Base-by-base conservation (phyloP, 2,329 filamentous ascomycete species). In the Colletotrichum acutatum region DNA sequence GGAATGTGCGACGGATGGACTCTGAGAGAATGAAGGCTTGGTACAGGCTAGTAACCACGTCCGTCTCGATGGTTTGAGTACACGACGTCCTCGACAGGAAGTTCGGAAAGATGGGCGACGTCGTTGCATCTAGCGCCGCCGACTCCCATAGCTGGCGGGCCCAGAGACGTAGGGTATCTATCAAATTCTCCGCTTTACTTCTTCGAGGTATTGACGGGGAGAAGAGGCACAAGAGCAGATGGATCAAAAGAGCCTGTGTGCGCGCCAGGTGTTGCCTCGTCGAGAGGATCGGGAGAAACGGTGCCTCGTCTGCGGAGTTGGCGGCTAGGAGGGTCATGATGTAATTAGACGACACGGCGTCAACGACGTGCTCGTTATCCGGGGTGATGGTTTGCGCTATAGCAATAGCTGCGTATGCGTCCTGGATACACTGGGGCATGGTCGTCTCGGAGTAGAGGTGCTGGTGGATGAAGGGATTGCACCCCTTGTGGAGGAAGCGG, bases 381-480 rank as follows among this genome's bases (percentile, higher is more conserved):
- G 59, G 46, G 19, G 58, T 75, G 14, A 56, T 32, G 19, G 34
- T 56, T 28, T 74, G 66, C 22, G 62, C 56, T 24, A 71, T 28
- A 12, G 62, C 60, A n/a, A 71, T 52, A 59, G 74, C 63, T n/a
- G 71, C 54, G 28, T 71, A 71, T 14, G 76, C 76, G 24, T 75
- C 74, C 42, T 76, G 76, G 7, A 77, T 52, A 52, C 46, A 74
- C 16, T 30, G 28, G 0, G 77, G 76, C 56, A 76, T 65, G 7
- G 49, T 66, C 2, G 69, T 32, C 7, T 66, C 59, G 24, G 72
- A 70, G 32, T 80, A 81, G 0, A 78, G 60, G 12, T 62, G 69
- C 7, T 60, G 24, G 59, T 79, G 78, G 46, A 79, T 78, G 56
- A 79, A 78, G 3, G 75, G 72, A 54, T 75, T 76, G 54, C 68